Conservation (phyloP, 1,284 basidiomycete genomes). For the Ceratobasidium sp. region DNA sequence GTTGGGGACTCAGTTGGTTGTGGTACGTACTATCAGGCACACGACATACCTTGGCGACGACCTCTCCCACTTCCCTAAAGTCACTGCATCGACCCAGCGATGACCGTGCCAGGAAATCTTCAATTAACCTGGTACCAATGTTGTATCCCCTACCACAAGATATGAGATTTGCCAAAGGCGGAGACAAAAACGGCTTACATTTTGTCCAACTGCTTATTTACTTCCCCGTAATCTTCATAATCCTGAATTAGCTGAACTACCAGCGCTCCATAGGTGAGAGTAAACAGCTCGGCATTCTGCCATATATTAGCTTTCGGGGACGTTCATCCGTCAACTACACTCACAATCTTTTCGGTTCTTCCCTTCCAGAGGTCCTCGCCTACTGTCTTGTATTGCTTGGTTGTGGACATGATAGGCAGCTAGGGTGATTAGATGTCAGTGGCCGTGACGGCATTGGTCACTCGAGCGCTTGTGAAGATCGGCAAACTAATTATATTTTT, state of each 20-base stretch:
- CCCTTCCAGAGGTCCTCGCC: conserved; percentile 93
- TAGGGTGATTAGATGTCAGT: background rate
- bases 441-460: conserved; percentile 15
- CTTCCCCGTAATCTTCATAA: conserved; percentile 95
- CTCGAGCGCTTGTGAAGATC: conserved; percentile 5
- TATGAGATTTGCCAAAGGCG: background rate
- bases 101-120: conserved; percentile 95
- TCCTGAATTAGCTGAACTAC: conserved; percentile 99
- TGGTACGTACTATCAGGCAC: background rate
- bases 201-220: conserved; percentile 68
- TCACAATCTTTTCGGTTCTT: conserved; percentile 87
- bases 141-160: conserved; percentile 88
- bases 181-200: conserved; percentile 52
- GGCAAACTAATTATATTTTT: background rate
- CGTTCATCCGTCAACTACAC: conserved; percentile 45
- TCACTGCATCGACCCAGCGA: conserved; percentile 84
- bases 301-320: conserved; percentile 11
- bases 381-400: conserved; percentile 79
- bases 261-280: conserved; percentile 95
- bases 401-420: conserved; percentile 35
- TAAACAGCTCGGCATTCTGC: conserved; percentile 96
- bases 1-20: background rate
- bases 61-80: conserved; percentile 93
- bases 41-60: conserved; percentile 78
- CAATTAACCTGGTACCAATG: conserved; percentile 94